A percentile compares a stretch with the other conserved stretches of the same genome.
phyloP scores from a whole-genome alignment of 345 rosid species.

The Conringia planisiliqua region DNA sequence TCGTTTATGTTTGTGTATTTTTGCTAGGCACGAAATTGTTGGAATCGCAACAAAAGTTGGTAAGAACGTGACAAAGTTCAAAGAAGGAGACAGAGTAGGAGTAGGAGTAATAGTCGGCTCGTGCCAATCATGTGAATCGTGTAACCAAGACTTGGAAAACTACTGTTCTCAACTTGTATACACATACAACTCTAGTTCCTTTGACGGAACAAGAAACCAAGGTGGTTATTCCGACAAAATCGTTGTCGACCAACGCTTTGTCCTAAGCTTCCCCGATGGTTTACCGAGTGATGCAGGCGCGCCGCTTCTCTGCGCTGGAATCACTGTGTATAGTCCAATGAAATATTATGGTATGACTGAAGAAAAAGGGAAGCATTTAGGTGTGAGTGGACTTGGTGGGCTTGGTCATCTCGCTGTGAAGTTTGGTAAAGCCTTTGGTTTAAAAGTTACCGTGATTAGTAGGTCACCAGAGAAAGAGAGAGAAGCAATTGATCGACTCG shows the following conservation, averaged over 20 bases:
- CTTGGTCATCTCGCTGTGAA: conserved; percentile 89
- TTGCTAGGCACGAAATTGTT: conserved; percentile 54
- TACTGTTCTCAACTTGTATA: conserved; percentile 41
- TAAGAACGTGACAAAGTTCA: conserved; percentile 46
- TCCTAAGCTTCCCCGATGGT: conserved; percentile 47
- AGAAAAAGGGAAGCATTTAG: conserved; percentile 36
- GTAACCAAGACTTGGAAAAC: conserved; percentile 50
- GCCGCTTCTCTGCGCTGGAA: conserved; percentile 70
- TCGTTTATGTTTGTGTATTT: background rate
- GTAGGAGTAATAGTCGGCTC: conserved; percentile 58
- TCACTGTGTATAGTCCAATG: conserved; percentile 68
- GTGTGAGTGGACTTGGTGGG: conserved; percentile 87
- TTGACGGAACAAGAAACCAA: conserved; percentile 48
- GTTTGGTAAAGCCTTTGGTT: conserved; percentile 80
- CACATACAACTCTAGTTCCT: conserved; percentile 38
- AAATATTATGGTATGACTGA: conserved; percentile 37
- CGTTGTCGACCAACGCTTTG: conserved; percentile 50
- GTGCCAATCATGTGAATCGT: conserved; percentile 45
- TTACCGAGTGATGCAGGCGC: conserved; percentile 55
- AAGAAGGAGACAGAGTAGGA: conserved; percentile 55
- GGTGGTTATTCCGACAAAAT: conserved; percentile 60
- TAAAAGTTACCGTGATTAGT: conserved; percentile 85
- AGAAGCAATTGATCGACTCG: conserved; percentile 29
- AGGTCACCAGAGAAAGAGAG: conserved; percentile 39
- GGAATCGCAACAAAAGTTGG: conserved; percentile 61